Base-by-base conservation (phyloP, 2,329 filamentous ascomycete genomes). In the Colletotrichum agaves region DNA sequence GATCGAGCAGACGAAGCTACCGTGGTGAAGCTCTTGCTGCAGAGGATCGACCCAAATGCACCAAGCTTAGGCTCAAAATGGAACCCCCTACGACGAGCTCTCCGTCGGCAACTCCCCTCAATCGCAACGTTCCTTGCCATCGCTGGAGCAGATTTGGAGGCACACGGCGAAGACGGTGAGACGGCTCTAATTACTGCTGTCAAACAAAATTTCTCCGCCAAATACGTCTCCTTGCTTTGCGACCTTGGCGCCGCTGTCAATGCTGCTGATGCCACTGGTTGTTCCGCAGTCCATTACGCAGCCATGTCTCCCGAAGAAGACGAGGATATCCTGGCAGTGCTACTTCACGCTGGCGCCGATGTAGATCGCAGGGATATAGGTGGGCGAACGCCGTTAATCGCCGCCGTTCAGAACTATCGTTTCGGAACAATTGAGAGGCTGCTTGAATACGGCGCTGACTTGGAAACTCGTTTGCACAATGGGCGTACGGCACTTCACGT, bases 221-320 rank as follows among this genome's bases (percentile, higher is more conserved):
- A 73, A 37, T 71, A 73, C 44, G 60, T 72, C 33, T 60, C 71
- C 5, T 52, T 73, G 4, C 59, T 74, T 35, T 74, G 72, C 55
- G 72, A 74, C 41, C 67, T 74, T 11, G 71, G 72, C 7, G 73
- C 73, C 5, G 21, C 50, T 10, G 31, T 69, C n/a, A 61, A 72
- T 23, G 72, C 72, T 12, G 59, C 69, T 6, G 73, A 74, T 63
- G 53, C 35, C 31, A n/a, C 65, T 21, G 73, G 73, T 3, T 65
- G 67, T 15, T 69, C 73, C 2, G 72, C 71, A 4, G 56, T 75
- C 6, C 73, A 75, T 61, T 65, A 73, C 58, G 72, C 72, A 21
- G 73, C 73, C 19, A 65, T 58, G 33, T 61, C 67, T 12, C 39
- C 53, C 12, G 52, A 62, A 21, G 53, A 62, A 8, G 68, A 74